Base-by-base conservation (phyloP, 1,284 basidiomycete species). In the Tylopilus orsonianus region DNA sequence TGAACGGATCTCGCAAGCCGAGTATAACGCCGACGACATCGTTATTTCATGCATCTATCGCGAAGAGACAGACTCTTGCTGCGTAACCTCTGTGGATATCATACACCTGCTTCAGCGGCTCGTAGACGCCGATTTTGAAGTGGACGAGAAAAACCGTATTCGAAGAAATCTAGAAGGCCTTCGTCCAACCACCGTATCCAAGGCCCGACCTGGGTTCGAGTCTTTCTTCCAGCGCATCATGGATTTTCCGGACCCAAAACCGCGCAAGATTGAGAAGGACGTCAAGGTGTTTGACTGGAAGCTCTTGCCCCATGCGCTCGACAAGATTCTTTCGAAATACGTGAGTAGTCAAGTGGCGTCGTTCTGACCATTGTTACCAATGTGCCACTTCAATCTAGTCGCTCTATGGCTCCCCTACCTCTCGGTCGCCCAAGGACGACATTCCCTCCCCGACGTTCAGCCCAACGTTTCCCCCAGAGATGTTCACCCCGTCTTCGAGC, bases 211-310 rank as follows among this genome's bases (percentile, higher is more conserved):
- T 0, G 87, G 86, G 6, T 86, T 81, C 53, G 90, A 92, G 60
- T 76, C 79, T 20, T 93, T 97, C 71, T 98, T 97, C 77, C 86
- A 90, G 69, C 79, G 85, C 56, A 94, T 98, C 71, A 97, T 98
- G 95, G 84, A 90, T 48, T 96, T 97, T 63, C 90, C 92, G 0
- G 83, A 89, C 48, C 95, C 95, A 3, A 94, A 93, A 67, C 95
- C 95, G 5, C 78, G 96, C 44, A 95, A 96, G 67, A 98, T 98
- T 54, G 95, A 97, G 68, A 97, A 98, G 77, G 93, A 97, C 62
- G 80, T 98, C 65, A 98, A 98, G 71, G 93, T 97, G 2, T 98
- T 98, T 64, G 84, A 87, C n/a, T 98, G 95, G 95, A 80, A 79
- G 37, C 74, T 85, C 41, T 76, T 98, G 10, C 80, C 79, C 6